Evolutionary conservation across 345 rosid species (phyloP).

Genomic region (Lenwebbia sp.): DNA sequence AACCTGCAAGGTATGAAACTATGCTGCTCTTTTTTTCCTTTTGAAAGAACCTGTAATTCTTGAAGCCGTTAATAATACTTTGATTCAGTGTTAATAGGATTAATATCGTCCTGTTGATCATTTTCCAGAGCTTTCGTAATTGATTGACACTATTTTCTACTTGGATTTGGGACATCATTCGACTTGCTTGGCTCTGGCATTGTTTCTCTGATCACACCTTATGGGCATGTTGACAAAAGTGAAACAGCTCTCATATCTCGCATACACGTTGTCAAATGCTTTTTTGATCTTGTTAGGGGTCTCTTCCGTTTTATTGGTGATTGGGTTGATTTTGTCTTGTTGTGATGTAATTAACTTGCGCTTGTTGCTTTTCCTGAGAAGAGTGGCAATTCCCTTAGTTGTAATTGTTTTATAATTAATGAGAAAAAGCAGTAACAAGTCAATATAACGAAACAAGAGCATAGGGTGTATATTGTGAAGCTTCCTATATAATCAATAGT

Average conservation of each 20-base stretch:
- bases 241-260: neutral
- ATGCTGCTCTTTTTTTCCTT: neutral
- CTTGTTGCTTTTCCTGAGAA: neutral
- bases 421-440: neutral
- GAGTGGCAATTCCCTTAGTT: neutral
- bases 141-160: neutral
- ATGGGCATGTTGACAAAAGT: neutral
- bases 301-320: neutral
- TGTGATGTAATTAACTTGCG: neutral
- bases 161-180: neutral
- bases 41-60: neutral
- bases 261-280: neutral
- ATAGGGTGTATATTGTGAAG: neutral
- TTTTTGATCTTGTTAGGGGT: neutral
- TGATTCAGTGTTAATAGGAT: neutral
- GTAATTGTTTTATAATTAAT: neutral
- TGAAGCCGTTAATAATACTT: neutral
- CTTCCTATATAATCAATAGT: neutral
- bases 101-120: neutral
- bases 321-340: neutral
- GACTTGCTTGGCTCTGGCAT: neutral
- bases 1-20: neutral
- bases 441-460: neutral
- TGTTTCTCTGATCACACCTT: neutral
- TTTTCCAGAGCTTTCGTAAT: neutral